Evolutionary conservation across 306 rosid genomes (phyloP).

Genomic region (Lathyrus tuberosus): DNA sequence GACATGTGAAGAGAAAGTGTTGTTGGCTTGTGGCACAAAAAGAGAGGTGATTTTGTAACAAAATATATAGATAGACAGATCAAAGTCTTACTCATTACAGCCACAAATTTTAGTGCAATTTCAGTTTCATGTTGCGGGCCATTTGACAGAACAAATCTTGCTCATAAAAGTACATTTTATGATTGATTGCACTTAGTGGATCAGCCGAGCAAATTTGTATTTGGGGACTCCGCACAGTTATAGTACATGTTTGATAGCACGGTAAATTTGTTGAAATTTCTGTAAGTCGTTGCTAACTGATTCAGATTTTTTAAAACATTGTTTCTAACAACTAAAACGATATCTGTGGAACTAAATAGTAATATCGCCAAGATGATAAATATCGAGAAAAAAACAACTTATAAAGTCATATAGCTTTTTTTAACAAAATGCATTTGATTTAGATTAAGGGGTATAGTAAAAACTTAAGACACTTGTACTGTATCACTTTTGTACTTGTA

Average conservation of each 20-base stretch:
- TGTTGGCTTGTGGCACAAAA: conserved; percentile 47
- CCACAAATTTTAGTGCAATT: not conserved
- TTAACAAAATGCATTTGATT: too few relatives aligned
- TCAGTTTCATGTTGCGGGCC: not conserved
- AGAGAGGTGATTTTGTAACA: not conserved
- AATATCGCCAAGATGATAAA: not conserved
- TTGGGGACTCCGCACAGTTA: too few relatives aligned
- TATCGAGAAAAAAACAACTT: not conserved
- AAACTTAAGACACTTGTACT: not conserved
- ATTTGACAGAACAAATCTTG: not conserved
- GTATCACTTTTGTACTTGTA: not conserved
- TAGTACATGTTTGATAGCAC: not conserved
- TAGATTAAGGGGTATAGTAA: not conserved
- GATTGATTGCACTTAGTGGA: not conserved
- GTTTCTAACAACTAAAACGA: not conserved
- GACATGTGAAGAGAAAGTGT: conserved; percentile 61
- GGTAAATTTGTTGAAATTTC: not conserved
- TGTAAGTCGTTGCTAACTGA: too few relatives aligned
- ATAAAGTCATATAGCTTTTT: too few relatives aligned
- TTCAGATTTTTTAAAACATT: not conserved
- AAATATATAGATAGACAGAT: conserved; percentile 6
- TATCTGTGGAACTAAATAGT: not conserved
- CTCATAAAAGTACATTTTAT: not conserved
- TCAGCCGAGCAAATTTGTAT: too few relatives aligned
- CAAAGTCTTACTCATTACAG: not conserved